A percentile compares a stretch with the other conserved stretches of the same genome.
Conservation (phyloP, 1,139 yeast genomes). For the Blastobotrys ciferrii region DNA sequence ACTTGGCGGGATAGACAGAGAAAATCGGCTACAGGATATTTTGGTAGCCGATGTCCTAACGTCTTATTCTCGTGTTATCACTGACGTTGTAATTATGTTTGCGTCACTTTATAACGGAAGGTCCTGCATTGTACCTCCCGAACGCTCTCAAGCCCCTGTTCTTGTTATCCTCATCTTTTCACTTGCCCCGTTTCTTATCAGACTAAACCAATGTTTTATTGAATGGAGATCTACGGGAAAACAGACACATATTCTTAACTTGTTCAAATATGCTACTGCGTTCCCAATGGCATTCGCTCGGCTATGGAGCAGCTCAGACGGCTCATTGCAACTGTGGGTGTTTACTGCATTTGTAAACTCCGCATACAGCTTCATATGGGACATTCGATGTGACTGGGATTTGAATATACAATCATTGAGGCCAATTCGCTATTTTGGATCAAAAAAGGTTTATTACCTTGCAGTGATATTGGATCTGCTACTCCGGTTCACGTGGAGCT, state of each 20-base stretch:
- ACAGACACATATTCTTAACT: slow-evolving; percentile 60
- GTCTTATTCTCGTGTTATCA: slow-evolving; percentile 71
- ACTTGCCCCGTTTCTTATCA: slow-evolving; percentile 63
- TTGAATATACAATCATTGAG: slow-evolving; percentile 43
- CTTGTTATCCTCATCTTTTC: slow-evolving; percentile 51
- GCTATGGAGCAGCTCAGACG: slow-evolving; percentile 21
- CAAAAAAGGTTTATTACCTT: slow-evolving; percentile 42
- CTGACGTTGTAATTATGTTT: slow-evolving; percentile 57
- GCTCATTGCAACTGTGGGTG: slow-evolving; percentile 47
- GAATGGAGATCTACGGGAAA: slow-evolving; percentile 59
- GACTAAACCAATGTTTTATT: slow-evolving; percentile 75
- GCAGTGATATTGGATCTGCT: slow-evolving; percentile 60
- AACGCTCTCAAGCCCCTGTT: slow-evolving; percentile 38
- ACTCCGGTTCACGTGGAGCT: slow-evolving; percentile 73
- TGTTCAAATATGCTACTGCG: slow-evolving; percentile 69
- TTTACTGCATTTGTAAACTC: slow-evolving; percentile 60
- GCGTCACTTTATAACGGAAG: slow-evolving; percentile 40
- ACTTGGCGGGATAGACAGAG: slow-evolving; percentile 54
- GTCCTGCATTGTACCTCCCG: slow-evolving; percentile 34
- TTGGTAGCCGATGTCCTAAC: slow-evolving; percentile 77
- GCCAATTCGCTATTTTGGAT: slow-evolving; percentile 10
- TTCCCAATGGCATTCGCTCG: slow-evolving; percentile 53
- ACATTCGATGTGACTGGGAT: slow-evolving; percentile 85
- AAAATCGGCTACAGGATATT: slow-evolving; percentile 69
- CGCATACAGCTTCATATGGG: slow-evolving; percentile 82